phyloP scores from a whole-genome alignment of 2,329 filamentous ascomycete genomes.

The Penicillium sp. region DNA sequence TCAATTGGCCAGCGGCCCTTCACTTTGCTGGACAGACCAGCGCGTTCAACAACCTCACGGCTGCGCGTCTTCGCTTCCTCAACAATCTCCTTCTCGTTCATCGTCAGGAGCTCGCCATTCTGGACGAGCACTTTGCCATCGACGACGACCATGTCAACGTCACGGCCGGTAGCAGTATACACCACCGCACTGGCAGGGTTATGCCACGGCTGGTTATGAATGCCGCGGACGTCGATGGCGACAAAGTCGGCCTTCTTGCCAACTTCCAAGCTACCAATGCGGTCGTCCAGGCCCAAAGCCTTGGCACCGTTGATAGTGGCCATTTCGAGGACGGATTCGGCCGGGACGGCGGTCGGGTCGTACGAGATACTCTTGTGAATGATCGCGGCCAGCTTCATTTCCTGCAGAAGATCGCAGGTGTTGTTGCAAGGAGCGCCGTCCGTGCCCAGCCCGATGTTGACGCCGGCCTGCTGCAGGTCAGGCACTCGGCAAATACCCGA shows the following conservation, averaged over 20 bases:
- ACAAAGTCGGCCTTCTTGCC: constrained; percentile 50
- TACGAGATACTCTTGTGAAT: constrained; percentile 50
- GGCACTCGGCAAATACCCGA: constrained; percentile 54
- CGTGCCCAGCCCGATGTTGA: constrained; percentile 55
- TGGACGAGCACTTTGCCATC: constrained; percentile 46
- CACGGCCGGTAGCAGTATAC: constrained; percentile 47
- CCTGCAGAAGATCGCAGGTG: constrained; percentile 54
- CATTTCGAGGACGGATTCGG: constrained; percentile 54
- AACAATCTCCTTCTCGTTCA: constrained; percentile 46
- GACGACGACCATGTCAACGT: constrained; percentile 50
- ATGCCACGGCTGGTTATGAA: constrained; percentile 44
- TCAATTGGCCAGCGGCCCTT: constrained; percentile 42
- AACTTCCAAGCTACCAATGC: constrained; percentile 43
- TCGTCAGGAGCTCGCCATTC: constrained; percentile 38
- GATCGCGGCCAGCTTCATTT: constrained; percentile 56
- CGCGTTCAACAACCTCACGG: constrained; percentile 42
- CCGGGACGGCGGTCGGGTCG: constrained; percentile 48
- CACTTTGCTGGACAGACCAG: constrained; percentile 40
- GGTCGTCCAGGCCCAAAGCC: constrained; percentile 48
- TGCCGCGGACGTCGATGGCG: constrained; percentile 33
- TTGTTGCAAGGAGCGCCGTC: constrained; percentile 59
- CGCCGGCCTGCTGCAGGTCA: constrained; percentile 44
- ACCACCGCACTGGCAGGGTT: constrained; percentile 46
- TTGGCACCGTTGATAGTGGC: constrained; percentile 55
- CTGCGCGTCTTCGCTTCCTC: constrained; percentile 39